Evolutionary conservation across 1,284 basidiomycete species (phyloP).

Genomic region (Caloboletus inedulis): DNA sequence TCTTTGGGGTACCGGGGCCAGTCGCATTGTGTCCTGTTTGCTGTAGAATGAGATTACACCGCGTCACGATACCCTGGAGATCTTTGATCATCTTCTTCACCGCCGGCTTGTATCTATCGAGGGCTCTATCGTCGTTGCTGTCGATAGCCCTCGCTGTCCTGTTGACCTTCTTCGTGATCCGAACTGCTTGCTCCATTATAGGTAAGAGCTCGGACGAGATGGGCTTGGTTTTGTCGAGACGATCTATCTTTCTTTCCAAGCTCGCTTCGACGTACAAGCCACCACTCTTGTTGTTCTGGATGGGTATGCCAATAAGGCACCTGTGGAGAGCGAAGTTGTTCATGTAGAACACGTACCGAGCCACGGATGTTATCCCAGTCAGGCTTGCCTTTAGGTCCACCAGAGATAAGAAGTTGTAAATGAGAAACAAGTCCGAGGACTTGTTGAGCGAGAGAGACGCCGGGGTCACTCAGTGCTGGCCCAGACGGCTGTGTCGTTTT

Average conservation of each 20-base stretch:
- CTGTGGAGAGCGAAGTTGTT: not conserved
- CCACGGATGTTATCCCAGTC: conserved; percentile 19
- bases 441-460: conserved; percentile 6
- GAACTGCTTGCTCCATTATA: conserved; percentile 8
- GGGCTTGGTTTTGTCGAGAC: conserved; percentile 17
- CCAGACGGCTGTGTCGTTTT: conserved; percentile 13
- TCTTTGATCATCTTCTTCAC: conserved; percentile 15
- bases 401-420: conserved; percentile 14
- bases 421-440: conserved; percentile 5
- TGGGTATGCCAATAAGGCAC: not conserved
- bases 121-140: conserved; percentile 1
- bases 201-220: conserved; percentile 13
- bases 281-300: conserved; percentile 15
- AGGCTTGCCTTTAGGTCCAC: conserved; percentile 14
- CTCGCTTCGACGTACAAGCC: conserved; percentile 17
- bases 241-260: conserved; percentile 8
- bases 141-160: conserved; percentile 5
- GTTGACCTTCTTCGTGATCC: conserved; percentile 5
- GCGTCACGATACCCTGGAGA: conserved; percentile 16
- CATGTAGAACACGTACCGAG: conserved; percentile 3
- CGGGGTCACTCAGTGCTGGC: conserved; percentile 16
- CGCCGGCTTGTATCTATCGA: conserved; percentile 6
- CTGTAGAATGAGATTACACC: conserved; percentile 21
- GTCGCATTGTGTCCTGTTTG: conserved; percentile 16
- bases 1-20: conserved; percentile 20